Percentiles rank a stretch among this genome's conserved stretches.
Conservation (phyloP, 2,329 filamentous ascomycete species). For the Ophiostoma ips region DNA sequence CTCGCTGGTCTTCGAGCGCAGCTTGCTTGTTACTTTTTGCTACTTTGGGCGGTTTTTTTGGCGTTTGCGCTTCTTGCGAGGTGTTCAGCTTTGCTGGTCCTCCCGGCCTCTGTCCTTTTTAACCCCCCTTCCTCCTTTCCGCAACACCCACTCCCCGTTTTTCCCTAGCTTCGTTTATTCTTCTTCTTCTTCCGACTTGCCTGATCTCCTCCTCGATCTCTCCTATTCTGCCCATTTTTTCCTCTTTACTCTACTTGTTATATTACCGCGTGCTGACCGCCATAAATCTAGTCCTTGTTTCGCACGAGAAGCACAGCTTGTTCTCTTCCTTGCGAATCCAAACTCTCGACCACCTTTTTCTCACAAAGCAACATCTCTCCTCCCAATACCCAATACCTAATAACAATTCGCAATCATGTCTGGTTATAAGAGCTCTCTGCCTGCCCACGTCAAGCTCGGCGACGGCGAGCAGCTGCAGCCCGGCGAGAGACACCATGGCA, state of each 20-base stretch:
- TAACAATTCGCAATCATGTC: constrained; percentile 47
- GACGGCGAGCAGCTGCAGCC: constrained; percentile 24
- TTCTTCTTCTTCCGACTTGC: neutral
- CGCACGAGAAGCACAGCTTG: constrained; percentile 1
- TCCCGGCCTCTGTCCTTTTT: neutral
- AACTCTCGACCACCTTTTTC: neutral
- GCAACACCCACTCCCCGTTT: neutral
- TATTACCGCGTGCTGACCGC: too few relatives aligned
- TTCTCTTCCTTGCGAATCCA: neutral
- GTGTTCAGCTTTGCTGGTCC: neutral
- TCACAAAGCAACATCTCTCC: too few relatives aligned
- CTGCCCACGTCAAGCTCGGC: constrained; percentile 64
- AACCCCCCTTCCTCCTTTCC: neutral
- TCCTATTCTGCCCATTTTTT: neutral
- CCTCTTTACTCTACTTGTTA: neutral
- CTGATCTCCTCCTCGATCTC: neutral
- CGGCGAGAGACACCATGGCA: constrained; percentile 61
- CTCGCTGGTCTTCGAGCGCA: too few relatives aligned
- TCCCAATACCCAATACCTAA: neutral
- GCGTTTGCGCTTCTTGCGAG: neutral
- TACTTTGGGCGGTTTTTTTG: too few relatives aligned
- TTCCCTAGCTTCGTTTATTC: neutral
- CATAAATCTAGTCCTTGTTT: too few relatives aligned
- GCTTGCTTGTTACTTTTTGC: too few relatives aligned
- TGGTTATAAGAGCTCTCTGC: constrained; percentile 60